A percentile compares a stretch with the other conserved stretches of the same genome.
phyloP scores from a whole-genome alignment of 2,329 filamentous ascomycete genomes.

The Polytolypa hystricis region DNA sequence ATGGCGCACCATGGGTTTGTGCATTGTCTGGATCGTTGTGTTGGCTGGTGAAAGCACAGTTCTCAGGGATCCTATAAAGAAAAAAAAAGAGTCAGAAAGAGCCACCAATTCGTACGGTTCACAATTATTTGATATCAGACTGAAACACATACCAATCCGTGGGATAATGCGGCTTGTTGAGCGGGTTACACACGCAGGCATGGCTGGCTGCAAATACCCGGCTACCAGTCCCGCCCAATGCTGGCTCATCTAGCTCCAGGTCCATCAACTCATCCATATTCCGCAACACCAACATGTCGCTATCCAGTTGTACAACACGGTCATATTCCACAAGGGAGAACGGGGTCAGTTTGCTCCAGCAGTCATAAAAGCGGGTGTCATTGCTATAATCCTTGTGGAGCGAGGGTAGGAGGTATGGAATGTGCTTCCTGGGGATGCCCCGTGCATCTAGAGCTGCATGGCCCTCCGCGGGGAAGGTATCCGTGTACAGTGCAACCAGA shows the following conservation, averaged over 20 bases:
- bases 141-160: slow-evolving; percentile 47
- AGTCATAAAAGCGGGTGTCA: slow-evolving; percentile 79
- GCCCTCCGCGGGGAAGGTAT: slow-evolving; percentile 58
- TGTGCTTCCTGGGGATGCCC: slow-evolving; percentile 56
- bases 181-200: slow-evolving; percentile 77
- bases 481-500: slow-evolving; percentile 72
- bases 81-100: not conserved
- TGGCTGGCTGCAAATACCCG: slow-evolving; percentile 73
- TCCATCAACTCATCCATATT: slow-evolving; percentile 95
- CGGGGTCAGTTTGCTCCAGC: slow-evolving; percentile 75
- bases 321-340: slow-evolving; percentile 69
- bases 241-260: slow-evolving; percentile 54
- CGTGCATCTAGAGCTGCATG: slow-evolving; percentile 58
- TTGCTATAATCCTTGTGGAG: slow-evolving; percentile 56
- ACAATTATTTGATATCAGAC: not conserved
- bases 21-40: slow-evolving; percentile 41
- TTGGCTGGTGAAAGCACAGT: slow-evolving; percentile 52
- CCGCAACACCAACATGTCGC: slow-evolving; percentile 69
- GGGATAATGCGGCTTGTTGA: slow-evolving; percentile 69
- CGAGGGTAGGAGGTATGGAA: slow-evolving; percentile 62
- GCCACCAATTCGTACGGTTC: not conserved
- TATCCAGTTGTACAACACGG: slow-evolving; percentile 72
- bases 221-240: slow-evolving; percentile 40
- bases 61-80: slow-evolving; percentile 38
- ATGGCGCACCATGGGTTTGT: slow-evolving; percentile 40